Conservation (phyloP, 2,329 filamentous ascomycete genomes). For the Botrytis squamosa region DNA sequence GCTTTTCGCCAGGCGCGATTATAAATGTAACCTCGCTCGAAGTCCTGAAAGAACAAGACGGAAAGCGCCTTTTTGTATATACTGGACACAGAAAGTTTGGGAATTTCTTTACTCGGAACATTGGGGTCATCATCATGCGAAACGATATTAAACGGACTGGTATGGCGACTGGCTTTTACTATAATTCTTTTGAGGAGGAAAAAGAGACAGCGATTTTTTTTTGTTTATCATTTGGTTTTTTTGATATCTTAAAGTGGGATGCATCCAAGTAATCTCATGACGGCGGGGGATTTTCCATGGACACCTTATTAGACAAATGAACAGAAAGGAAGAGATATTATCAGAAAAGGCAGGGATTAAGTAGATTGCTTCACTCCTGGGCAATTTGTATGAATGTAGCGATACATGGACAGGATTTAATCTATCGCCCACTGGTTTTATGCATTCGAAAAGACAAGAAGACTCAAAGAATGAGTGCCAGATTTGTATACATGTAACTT, state of each 20-base stretch:
- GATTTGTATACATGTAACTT: no score
- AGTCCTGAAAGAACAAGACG: neutral
- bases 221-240: neutral
- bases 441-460: neutral
- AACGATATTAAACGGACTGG: constrained; percentile 11
- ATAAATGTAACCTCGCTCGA: constrained; percentile 12
- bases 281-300: neutral
- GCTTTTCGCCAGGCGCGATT: constrained; percentile 3
- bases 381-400: neutral
- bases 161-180: constrained; percentile 2
- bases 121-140: neutral
- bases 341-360: neutral
- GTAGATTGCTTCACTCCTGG: neutral
- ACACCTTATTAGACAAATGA: neutral
- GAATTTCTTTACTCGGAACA: constrained; percentile 11
- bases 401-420: neutral
- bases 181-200: constrained; percentile 8
- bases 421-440: neutral
- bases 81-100: constrained; percentile 3
- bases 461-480: neutral
- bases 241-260: neutral
- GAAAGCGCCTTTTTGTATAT: constrained; percentile 16
- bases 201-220: neutral
- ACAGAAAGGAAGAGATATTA: neutral
- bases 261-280: constrained; percentile 7